Conservation (phyloP, 257 asterid genomes). For the Primulina eburnea region DNA sequence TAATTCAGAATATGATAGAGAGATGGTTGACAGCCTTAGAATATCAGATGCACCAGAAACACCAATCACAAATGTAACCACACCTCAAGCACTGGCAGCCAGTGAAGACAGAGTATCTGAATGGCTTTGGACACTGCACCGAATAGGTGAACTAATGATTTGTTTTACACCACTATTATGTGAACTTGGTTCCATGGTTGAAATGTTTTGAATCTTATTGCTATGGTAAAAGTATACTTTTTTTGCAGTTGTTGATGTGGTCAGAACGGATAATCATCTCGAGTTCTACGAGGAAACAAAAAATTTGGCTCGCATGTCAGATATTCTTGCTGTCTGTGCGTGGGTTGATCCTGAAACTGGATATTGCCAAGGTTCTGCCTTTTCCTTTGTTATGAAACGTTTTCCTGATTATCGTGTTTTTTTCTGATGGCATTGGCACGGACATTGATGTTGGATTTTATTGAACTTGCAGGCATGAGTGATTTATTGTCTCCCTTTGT, state of each 20-base stretch:
- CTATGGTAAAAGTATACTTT: slow-evolving; percentile 13
- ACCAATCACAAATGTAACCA: slow-evolving; percentile 37
- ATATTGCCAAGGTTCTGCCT: slow-evolving; percentile 84
- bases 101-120: slow-evolving; percentile 81
- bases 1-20: slow-evolving; percentile 40
- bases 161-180: not conserved
- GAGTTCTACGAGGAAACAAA: slow-evolving; percentile 85
- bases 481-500: slow-evolving; percentile 95
- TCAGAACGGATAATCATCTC: slow-evolving; percentile 94
- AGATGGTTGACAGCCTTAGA: slow-evolving; percentile 45
- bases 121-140: slow-evolving; percentile 99
- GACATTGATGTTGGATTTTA: slow-evolving; percentile 29
- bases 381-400: slow-evolving; percentile 22
- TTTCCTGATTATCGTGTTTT: slow-evolving; percentile 18
- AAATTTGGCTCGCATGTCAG: slow-evolving; percentile 97
- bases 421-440: slow-evolving; percentile 7
- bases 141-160: slow-evolving; percentile 57
- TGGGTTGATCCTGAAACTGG: slow-evolving; percentile 99
- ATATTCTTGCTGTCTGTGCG: slow-evolving; percentile 96
- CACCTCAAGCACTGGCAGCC: slow-evolving; percentile 54
- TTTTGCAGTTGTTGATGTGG: slow-evolving; percentile 86
- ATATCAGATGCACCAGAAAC: slow-evolving; percentile 66
- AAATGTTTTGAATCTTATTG: slow-evolving; percentile 15
- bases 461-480: slow-evolving; percentile 73
- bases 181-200: slow-evolving; percentile 14